Conservation (phyloP, 805 yeast genomes). For the Saccharomycopsis fibuligera region DNA sequence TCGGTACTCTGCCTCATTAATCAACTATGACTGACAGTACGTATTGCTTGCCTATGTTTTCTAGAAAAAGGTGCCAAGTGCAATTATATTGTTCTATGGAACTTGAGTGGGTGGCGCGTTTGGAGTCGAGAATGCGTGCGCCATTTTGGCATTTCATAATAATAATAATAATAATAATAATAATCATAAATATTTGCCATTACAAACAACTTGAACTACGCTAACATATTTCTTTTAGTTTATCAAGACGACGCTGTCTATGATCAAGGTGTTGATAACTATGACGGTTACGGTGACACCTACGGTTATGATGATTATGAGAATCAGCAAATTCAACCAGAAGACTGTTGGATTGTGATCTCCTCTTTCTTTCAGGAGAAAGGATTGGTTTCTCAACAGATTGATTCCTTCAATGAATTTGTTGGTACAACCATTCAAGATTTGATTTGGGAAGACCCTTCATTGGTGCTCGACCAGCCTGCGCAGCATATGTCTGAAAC, state of each 20-base stretch:
- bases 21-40: too few species aligned
- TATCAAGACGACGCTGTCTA: slow-evolving; percentile 5
- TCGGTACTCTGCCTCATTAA: too few species aligned
- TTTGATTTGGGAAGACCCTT: slow-evolving; percentile 91
- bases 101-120: too few species aligned
- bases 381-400: slow-evolving; percentile 95
- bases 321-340: slow-evolving; percentile 77
- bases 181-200: too few species aligned
- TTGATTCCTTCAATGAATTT: slow-evolving; percentile 97
- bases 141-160: too few species aligned
- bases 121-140: too few species aligned
- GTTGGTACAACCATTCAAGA: slow-evolving; percentile 96
- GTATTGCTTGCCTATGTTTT: too few species aligned
- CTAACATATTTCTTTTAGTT: not conserved
- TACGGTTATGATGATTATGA: slow-evolving; percentile 61
- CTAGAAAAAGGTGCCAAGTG: too few species aligned
- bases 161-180: too few species aligned
- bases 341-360: slow-evolving; percentile 98
- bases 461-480: slow-evolving; percentile 91
- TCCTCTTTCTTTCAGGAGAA: slow-evolving; percentile 93
- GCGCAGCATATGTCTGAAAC: slow-evolving; percentile 93
- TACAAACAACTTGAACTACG: too few species aligned
- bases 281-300: slow-evolving; percentile 45
- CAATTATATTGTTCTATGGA: too few species aligned
- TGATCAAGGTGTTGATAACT: not conserved